Evolutionary conservation across 2,329 filamentous ascomycete genomes (phyloP).

Genomic region (Aschersonia sp.): DNA sequence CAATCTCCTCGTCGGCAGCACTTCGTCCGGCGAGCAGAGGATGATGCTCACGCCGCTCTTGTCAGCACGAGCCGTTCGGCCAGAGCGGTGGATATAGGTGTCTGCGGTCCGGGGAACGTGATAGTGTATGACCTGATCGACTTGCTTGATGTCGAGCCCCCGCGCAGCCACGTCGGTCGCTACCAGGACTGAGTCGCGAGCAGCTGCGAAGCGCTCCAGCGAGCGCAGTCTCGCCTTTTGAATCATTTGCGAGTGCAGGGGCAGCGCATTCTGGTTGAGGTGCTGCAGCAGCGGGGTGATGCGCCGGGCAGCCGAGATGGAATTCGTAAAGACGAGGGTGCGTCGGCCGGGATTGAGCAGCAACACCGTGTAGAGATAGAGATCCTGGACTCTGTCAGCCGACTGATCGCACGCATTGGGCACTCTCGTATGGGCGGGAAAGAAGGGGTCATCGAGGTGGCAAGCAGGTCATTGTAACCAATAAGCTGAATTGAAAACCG

Average conservation of each 20-base stretch:
- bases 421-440: background rate
- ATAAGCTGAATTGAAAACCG: too few species aligned
- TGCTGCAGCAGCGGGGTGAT: slow-evolving; percentile 73
- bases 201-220: slow-evolving; percentile 71
- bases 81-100: slow-evolving; percentile 88
- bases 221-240: slow-evolving; percentile 92
- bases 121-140: slow-evolving; percentile 87
- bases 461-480: too few species aligned
- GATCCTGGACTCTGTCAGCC: slow-evolving; percentile 40
- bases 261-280: slow-evolving; percentile 59
- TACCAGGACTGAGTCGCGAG: slow-evolving; percentile 57
- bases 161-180: slow-evolving; percentile 90
- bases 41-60: slow-evolving; percentile 69
- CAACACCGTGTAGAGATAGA: slow-evolving; percentile 81
- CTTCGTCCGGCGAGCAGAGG: slow-evolving; percentile 84
- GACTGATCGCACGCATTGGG: background rate
- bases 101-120: slow-evolving; percentile 86
- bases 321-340: slow-evolving; percentile 88
- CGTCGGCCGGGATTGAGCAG: slow-evolving; percentile 69
- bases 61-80: slow-evolving; percentile 77
- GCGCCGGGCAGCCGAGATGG: slow-evolving; percentile 80
- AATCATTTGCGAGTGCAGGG: slow-evolving; percentile 84
- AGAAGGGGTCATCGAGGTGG: background rate
- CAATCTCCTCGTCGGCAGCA: slow-evolving; percentile 66
- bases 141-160: slow-evolving; percentile 81